Evolutionary conservation across 306 rosid genomes (phyloP), one percentile per base, ranked within the genome.

Genomic region (Lathyrus oleraceus): DNA sequence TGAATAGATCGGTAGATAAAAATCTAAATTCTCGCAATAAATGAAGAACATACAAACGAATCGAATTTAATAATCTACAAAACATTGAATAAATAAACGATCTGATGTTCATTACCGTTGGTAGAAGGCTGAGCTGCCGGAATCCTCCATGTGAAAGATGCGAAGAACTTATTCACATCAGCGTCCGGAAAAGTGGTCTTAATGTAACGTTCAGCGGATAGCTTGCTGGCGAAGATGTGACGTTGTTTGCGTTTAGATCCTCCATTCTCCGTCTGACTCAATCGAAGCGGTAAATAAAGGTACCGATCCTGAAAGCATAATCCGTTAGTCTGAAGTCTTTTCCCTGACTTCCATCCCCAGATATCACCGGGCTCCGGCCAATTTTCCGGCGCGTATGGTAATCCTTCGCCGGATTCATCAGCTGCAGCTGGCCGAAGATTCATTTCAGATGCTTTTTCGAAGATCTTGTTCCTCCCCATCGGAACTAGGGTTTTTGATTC

Each of bases 271-370:
- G 16, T 0, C 10, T 7, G 39, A 38, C 35, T 43, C 14, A 90
- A 85, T 1, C 89, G 60, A 13, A 5, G 17, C 0, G 99, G 99
- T 69, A 77, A 79, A 63, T 94, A 94, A 4, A 94, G 79, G 73
- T 88, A 94, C 16, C 99, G 85, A 75, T 94, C 99, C 10, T 81
- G 78, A 82, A 68, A 91, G 79, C 71, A 42, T 35, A 35, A 35
- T 9, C 99, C 95, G 10, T 70, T 70, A 8, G 23, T 5, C 2
- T 85, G 72, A 20, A 81, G 71, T 69, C 99, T 87, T 67, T 77
- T 83, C 0, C 97, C 99, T 9, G 91, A 86, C 73, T 71, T 82
- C 99, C 99, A 94, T 23, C 77, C 78, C 97, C 99, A 94, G 8
- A 4, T 42, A 63, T 94, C 99, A 1, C 97, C 99, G 1, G 73